phyloP scores from a whole-genome alignment of 352 stramenopile genomes.

The Pythium insidiosum region DNA sequence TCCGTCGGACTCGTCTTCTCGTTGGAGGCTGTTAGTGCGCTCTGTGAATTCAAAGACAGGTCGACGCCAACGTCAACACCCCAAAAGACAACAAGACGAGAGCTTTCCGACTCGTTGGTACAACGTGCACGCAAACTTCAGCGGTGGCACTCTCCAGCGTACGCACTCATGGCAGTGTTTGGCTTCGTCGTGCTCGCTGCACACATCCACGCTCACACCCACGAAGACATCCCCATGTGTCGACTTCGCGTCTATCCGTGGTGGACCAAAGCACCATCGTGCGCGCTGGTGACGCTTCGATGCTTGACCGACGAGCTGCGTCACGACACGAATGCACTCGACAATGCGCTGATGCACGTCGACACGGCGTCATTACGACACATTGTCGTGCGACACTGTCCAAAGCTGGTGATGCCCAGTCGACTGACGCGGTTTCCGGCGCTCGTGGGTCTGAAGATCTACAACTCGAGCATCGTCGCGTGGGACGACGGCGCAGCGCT shows the following conservation, averaged over 20 bases:
- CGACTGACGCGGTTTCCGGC: background rate
- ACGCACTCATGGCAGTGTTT: background rate
- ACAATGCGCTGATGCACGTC: background rate
- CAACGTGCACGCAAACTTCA: too few species aligned
- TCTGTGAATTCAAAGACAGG: too few species aligned
- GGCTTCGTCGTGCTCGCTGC: background rate
- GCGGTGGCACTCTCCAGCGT: background rate
- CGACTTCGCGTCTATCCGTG: background rate
- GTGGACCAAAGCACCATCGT: background rate
- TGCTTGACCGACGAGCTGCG: background rate
- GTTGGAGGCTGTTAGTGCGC: constrained; percentile 7
- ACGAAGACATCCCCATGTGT: background rate
- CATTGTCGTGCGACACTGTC: background rate
- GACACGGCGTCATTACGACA: background rate
- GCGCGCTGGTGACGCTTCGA: background rate
- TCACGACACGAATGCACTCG: background rate
- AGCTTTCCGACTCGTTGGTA: too few species aligned
- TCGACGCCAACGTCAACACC: too few species aligned
- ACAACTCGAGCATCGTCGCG: background rate
- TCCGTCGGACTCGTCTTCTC: constrained; percentile 17
- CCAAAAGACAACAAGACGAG: too few species aligned
- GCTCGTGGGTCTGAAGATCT: background rate
- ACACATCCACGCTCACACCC: background rate
- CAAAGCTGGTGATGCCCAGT: background rate
- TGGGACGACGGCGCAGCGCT: background rate